Base-by-base conservation (phyloP, 2,329 filamentous ascomycete species). In the Monascus ruber region DNA sequence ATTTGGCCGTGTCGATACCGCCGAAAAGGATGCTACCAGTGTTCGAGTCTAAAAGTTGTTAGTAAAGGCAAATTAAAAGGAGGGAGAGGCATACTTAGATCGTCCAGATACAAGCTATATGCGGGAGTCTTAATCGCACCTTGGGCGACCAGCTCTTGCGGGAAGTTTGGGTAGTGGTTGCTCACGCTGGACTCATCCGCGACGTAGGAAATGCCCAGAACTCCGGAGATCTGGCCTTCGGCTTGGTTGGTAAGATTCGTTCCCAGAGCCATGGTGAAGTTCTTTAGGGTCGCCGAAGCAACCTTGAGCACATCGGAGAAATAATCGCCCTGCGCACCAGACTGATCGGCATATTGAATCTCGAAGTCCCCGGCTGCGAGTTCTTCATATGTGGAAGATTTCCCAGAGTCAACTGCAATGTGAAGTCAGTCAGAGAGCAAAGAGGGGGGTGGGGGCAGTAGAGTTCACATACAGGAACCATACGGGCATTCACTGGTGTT, bases 171-270 rank as follows among this genome's bases (percentile, higher is more conserved):
- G 60, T 88, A 88, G 0, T 74, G 41, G 4, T 62, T 42, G 41
- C 67, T 60, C 5, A 83, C 53, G 33, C 54, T 48, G n/a, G 53
- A 54, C 63, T 95, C 88, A 58, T 93, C 91, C 47, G 71, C 59
- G 0, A 73, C 58, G 58, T 94, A 95, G 5, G 88, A 88, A 44
- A 96, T 82, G 11, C 88, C 88, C 17, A 95, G 62, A 33, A 96
- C 85, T 31, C 85, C 85, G 58, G 33, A 9, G 6, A 27, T 32
- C 10, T 9, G 11, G 7, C 51, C 66, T 29, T 52, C 5, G 2
- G 5, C n/a, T 6, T 35, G 25, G 17, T 17, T 17, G 17, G 17
- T 17, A 25, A 24, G 8, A 24, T 33, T 17, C 10, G 17, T 24
- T 17, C 10, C 31, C 6, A 33, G 31, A 33, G 10, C 17, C 31